Conservation (phyloP, 495 filamentous ascomycete genomes). For the Penicillium fimorum region DNA sequence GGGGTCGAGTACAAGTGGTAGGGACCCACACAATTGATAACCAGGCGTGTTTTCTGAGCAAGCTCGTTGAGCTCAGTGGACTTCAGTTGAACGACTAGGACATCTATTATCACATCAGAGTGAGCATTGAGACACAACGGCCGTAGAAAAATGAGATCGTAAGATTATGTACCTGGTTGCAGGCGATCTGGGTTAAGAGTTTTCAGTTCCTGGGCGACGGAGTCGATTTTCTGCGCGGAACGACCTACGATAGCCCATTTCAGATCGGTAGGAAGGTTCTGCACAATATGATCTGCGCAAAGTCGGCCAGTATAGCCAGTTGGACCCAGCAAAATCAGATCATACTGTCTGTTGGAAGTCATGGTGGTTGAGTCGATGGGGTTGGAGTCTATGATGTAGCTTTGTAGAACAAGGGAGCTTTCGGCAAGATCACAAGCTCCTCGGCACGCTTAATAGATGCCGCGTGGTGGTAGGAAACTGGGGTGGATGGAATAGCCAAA, state of each 20-base stretch:
- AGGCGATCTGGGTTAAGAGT: constrained; percentile 65
- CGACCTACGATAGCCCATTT: constrained; percentile 92
- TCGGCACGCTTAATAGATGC: constrained; percentile 3
- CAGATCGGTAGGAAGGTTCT: constrained; percentile 69
- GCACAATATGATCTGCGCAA: constrained; percentile 73
- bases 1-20: constrained; percentile 75
- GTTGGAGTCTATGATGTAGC: constrained; percentile 6
- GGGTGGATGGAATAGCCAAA: not conserved
- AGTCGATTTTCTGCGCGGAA: constrained; percentile 67
- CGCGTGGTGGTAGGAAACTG: not conserved
- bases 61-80: constrained; percentile 61
- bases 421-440: constrained; percentile 15
- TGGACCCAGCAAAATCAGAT: constrained; percentile 80
- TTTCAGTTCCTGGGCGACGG: constrained; percentile 63
- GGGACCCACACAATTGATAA: constrained; percentile 86
- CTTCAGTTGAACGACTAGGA: constrained; percentile 62
- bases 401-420: constrained; percentile 12
- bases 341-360: constrained; percentile 62
- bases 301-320: constrained; percentile 84
- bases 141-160: not conserved
- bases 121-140: not conserved
- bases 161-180: constrained; percentile 55
- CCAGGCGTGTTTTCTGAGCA: constrained; percentile 68
- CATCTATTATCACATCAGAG: constrained; percentile 14
- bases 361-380: constrained; percentile 22